A percentile compares a stretch with the other conserved stretches of the same genome.
phyloP scores from a whole-genome alignment of 148 eudicot genomes.

The Rhododendron ferrugineum region DNA sequence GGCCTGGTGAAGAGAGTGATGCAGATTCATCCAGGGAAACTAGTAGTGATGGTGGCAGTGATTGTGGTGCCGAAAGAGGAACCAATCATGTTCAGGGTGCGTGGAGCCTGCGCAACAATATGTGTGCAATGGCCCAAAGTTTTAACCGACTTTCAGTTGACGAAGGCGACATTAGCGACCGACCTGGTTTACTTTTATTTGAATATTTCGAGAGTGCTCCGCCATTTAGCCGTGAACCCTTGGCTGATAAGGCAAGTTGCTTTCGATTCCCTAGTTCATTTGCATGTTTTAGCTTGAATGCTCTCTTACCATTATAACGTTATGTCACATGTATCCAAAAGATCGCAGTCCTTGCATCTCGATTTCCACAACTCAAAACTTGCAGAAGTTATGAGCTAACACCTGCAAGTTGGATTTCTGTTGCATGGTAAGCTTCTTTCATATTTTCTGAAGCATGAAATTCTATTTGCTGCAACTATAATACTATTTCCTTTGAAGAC shows the following conservation, averaged over 20 bases:
- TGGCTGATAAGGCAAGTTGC: constrained; percentile 78
- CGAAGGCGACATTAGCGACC: constrained; percentile 55
- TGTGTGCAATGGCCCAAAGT: constrained; percentile 35
- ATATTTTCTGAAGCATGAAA: neutral
- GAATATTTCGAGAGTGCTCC: constrained; percentile 64
- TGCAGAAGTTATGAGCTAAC: constrained; percentile 76
- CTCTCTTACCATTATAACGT: neutral
- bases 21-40: constrained; percentile 67
- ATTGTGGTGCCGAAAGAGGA: constrained; percentile 42
- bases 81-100: constrained; percentile 23
- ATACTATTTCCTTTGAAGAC: neutral
- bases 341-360: constrained; percentile 66
- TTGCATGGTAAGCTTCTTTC: constrained; percentile 70
- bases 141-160: constrained; percentile 42
- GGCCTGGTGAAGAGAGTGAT: constrained; percentile 84
- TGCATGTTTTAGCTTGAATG: neutral
- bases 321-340: constrained; percentile 23
- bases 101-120: constrained; percentile 35
- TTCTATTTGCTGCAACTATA: neutral
- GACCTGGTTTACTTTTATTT: constrained; percentile 57
- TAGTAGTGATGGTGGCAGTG: constrained; percentile 73
- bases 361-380: constrained; percentile 56
- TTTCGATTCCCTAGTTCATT: neutral
- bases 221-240: constrained; percentile 81
- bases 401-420: constrained; percentile 85